Evolutionary conservation across 1,284 basidiomycete genomes (phyloP), one percentile per base, ranked within the genome.

Genomic region (Stygiomarasmius scandens): DNA sequence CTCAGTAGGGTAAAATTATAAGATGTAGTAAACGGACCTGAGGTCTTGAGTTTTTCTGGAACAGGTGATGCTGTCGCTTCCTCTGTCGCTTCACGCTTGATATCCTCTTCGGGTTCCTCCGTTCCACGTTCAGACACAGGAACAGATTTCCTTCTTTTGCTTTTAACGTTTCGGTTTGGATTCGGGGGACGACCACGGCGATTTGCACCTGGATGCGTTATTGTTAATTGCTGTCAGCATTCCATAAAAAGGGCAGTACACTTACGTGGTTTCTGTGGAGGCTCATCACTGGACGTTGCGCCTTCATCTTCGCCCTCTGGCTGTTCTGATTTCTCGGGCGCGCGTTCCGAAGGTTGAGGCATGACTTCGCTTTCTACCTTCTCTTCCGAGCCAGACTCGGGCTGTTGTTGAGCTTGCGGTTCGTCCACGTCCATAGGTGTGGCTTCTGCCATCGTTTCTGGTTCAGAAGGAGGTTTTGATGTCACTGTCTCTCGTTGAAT

Each of bases 201-300:
- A 32, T n/a, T 27, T 3, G 25, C 29, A 24, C 46, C 14, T 47
- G 23, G n/a, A 32, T 9, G 25, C 8, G 20, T 25, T 49, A 36
- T 8, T 12, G 19, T n/a, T 19, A 2, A 25, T 56, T n/a, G n/a
- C 20, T 46, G 25, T 22, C 14, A 11, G 16, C 22, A 43, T 24
- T 12, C n/a, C 10, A 12, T 4, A 16, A 16, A 20, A 2, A 10
- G 23, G 12, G 19, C 23, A 44, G 22, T 38, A 32, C 2, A 66
- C 73, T 58, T 72, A 54, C 76, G 68, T 32, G 64, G 65, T 44
- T 51, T 56, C 44, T 66, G 69, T 6, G 68, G 64, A 20, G 67
- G 67, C 53, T 72, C 71, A 55, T 71, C 70, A 29, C 65, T 67
- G n/a, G 69, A 69, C 12, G 64, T 62, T 16, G 58, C 63, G 16